phyloP scores from a whole-genome alignment of 2,329 filamentous ascomycete genomes.

The Magnaporthiopsis incrustans region DNA sequence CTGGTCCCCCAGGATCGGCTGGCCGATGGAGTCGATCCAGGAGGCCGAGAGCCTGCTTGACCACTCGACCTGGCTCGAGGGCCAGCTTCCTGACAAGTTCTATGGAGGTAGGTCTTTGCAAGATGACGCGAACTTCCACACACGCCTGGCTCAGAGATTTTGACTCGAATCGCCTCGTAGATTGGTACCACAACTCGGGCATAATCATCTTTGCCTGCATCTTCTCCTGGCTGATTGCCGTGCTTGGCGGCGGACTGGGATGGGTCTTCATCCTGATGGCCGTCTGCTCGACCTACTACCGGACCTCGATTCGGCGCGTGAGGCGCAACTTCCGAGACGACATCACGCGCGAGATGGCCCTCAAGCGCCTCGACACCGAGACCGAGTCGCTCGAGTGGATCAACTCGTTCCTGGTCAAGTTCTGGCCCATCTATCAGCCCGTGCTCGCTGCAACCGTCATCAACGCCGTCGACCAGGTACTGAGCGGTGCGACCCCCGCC shows the following conservation, averaged over 20 bases:
- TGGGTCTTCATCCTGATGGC: constrained; percentile 96
- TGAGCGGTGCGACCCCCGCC: constrained; percentile 83
- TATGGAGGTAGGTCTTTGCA: constrained; percentile 60
- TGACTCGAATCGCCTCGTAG: constrained; percentile 30
- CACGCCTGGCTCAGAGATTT: constrained; percentile 7
- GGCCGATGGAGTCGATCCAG: constrained; percentile 48
- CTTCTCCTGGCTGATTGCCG: constrained; percentile 79
- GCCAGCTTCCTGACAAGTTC: constrained; percentile 76
- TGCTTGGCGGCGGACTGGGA: constrained; percentile 81
- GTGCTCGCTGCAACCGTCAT: constrained; percentile 88
- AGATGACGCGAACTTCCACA: neutral
- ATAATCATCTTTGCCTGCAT: constrained; percentile 90
- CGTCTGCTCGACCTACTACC: constrained; percentile 87
- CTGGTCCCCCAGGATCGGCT: constrained; percentile 83
- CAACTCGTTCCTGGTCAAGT: constrained; percentile 96
- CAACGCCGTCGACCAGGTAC: constrained; percentile 88
- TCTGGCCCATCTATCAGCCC: constrained; percentile 98
- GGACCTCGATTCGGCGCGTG: constrained; percentile 87
- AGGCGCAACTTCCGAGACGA: constrained; percentile 95
- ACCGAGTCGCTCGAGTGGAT: constrained; percentile 96
- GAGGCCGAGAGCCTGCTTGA: constrained; percentile 67
- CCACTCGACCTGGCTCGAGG: constrained; percentile 81
- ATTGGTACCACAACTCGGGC: constrained; percentile 98
- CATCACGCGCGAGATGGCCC: constrained; percentile 72
- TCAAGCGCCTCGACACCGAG: constrained; percentile 82